phyloP scores from a whole-genome alignment of 1,284 basidiomycete species.

The Moesziomyces globuligerus region DNA sequence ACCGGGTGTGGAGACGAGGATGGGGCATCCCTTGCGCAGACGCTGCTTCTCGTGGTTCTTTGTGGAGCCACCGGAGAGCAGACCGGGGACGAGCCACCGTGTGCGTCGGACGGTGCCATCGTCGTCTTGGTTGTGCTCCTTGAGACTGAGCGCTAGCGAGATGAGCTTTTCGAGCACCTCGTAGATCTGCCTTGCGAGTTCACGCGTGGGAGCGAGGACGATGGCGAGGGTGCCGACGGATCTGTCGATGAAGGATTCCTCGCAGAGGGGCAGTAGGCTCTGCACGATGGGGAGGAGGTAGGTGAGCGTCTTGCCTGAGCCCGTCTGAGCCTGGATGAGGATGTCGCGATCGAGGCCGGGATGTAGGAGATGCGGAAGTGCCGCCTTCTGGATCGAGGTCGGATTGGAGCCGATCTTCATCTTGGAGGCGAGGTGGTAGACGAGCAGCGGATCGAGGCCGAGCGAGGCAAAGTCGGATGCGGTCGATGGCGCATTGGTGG shows the following conservation, averaged over 20 bases:
- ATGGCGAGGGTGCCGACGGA: constrained; percentile 89
- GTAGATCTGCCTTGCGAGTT: constrained; percentile 92
- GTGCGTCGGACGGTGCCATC: constrained; percentile 69
- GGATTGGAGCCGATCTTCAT: constrained; percentile 82
- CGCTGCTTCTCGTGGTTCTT: constrained; percentile 79
- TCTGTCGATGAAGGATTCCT: constrained; percentile 75
- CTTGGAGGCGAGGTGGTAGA: constrained; percentile 81
- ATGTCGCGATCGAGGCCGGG: constrained; percentile 75
- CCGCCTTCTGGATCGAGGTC: constrained; percentile 87
- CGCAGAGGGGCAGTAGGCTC: constrained; percentile 87
- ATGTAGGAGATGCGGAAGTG: constrained; percentile 78
- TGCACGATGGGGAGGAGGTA: constrained; percentile 96
- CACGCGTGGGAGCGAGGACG: constrained; percentile 92
- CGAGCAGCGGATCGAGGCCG: constrained; percentile 83
- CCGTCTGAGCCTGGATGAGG: constrained; percentile 96
- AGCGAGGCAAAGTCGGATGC: constrained; percentile 71
- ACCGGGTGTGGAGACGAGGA: constrained; percentile 78
- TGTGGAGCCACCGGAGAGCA: constrained; percentile 81
- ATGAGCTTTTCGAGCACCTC: constrained; percentile 76
- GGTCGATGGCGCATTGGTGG: constrained; percentile 61
- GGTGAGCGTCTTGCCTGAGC: constrained; percentile 95
- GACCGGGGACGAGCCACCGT: constrained; percentile 91
- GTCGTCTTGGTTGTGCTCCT: constrained; percentile 67
- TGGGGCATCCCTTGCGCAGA: constrained; percentile 78
- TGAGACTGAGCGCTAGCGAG: constrained; percentile 75